Base-by-base conservation (phyloP, 139 green algal species). In the Auxenochlorella protothecoides region DNA sequence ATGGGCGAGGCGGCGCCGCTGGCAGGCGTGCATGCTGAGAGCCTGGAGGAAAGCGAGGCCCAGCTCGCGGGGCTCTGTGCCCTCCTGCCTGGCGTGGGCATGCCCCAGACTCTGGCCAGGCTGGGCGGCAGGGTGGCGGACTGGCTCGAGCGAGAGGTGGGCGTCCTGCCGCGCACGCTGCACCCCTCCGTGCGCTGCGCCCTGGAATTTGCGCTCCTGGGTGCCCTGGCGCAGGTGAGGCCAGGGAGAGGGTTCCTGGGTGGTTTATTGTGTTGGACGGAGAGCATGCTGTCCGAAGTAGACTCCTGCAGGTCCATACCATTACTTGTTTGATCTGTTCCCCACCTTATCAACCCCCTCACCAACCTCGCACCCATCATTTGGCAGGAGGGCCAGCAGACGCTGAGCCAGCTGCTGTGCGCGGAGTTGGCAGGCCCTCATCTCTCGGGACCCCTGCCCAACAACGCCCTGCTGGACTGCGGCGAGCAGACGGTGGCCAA, bases 1-100 rank as follows among this genome's bases (percentile, higher is more conserved):
- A 44, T 87, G 60, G 90, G 90, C 3, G 91, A 97, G 74, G 78
- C 88, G 12, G 83, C 92, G 0, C 92, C 93, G 3, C 81, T 98
- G 68, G 86, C 86, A 16, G 92, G 92, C 0, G 80, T 98, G 66
- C 91, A 97, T 72, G 16, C 5, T 3, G 92, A 98, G 82, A 78
- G 52, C 2, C 55, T 92, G 61, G 51, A 83, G 6, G 70, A 89
- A 5, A 86, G 83, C 6, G 79, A 85, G 71, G 69, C 76, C 72
- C 87, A 97, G 82, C 62, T 96, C 56, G 66, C 65, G 6, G 61
- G 83, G 70, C 69, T 89, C 57, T 78, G 74, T 16, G 9, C 66
- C 8, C 65, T 79, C 62, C 69, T 91, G 52, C n/a, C 27, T 15
- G 65, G 51, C 3, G 59, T 56, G 10, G 27, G 55, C 51, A 65